Percentiles rank a stretch among this genome's conserved stretches.
Conservation (phyloP, 2,329 filamentous ascomycete genomes). For the Blastomyces silverae region DNA sequence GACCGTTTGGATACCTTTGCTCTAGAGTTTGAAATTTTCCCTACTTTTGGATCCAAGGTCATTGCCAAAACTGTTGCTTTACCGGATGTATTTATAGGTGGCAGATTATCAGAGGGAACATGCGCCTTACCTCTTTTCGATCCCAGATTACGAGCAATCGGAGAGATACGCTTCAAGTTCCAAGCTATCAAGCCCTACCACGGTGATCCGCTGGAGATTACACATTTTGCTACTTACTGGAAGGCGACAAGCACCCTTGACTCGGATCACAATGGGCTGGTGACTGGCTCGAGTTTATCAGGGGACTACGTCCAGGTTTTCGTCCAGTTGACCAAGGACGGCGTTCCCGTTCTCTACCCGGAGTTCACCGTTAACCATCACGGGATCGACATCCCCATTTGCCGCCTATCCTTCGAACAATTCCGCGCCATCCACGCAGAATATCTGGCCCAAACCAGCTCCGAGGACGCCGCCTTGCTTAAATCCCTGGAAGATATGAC, state of each 20-base stretch:
- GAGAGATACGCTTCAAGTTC: constrained; percentile 86
- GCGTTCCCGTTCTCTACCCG: constrained; percentile 79
- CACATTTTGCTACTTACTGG: constrained; percentile 98
- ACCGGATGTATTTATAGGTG: constrained; percentile 73
- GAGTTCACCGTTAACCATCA: constrained; percentile 71
- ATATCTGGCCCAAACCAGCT: constrained; percentile 26
- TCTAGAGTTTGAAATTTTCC: constrained; percentile 95
- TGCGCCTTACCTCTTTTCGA: constrained; percentile 90
- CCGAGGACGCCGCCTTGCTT: constrained; percentile 14
- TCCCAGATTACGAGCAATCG: constrained; percentile 81
- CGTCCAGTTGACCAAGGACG: constrained; percentile 85
- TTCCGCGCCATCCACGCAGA: constrained; percentile 42
- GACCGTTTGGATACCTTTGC: constrained; percentile 89
- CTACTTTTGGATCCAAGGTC: constrained; percentile 93
- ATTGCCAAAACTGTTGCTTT: constrained; percentile 93
- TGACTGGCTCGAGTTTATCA: constrained; percentile 89
- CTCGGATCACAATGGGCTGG: constrained; percentile 73
- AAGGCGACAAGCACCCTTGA: constrained; percentile 94
- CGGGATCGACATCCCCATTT: constrained; percentile 73
- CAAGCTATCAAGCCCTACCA: constrained; percentile 96
- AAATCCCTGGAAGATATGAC: constrained; percentile 30
- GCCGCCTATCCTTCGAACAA: constrained; percentile 63
- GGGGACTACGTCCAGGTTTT: constrained; percentile 92
- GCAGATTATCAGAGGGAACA: constrained; percentile 54
- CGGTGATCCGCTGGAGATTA: constrained; percentile 88